Evolutionary conservation across 2,329 filamentous ascomycete species (phyloP).

Genomic region (Mycosphaerella sp.): DNA sequence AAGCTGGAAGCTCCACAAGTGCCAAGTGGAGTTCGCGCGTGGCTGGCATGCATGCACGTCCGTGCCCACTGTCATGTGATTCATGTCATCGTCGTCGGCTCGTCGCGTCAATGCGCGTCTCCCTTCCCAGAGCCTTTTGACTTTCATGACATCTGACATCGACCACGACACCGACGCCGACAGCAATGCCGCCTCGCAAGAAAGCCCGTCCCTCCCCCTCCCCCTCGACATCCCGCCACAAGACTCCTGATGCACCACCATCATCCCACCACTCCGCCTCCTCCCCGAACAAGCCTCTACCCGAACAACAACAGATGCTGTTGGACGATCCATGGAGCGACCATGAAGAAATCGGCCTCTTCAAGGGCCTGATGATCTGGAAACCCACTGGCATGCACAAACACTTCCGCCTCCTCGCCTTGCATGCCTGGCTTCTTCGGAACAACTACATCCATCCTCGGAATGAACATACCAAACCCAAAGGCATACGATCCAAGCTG

Average conservation of each 20-base stretch:
- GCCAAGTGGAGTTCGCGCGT: no score
- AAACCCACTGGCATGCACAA: slow-evolving; percentile 98
- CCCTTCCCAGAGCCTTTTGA: no score
- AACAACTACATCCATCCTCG: slow-evolving; percentile 34
- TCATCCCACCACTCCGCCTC: slow-evolving; percentile 25
- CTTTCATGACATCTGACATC: no score
- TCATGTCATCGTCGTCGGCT: no score
- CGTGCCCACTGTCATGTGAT: no score
- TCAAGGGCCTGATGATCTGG: slow-evolving; percentile 88
- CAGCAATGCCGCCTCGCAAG: slow-evolving; percentile 63
- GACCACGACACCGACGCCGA: neutral
- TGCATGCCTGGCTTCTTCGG: slow-evolving; percentile 40
- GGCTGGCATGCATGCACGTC: no score
- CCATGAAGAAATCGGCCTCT: slow-evolving; percentile 85
- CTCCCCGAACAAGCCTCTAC: slow-evolving; percentile 18
- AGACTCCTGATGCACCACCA: slow-evolving; percentile 29
- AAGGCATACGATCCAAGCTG: slow-evolving; percentile 88
- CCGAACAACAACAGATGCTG: neutral
- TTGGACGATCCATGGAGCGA: slow-evolving; percentile 79
- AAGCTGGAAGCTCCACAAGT: no score
- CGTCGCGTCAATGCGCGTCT: neutral
- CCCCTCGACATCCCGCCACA: slow-evolving; percentile 39
- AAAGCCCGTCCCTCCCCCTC: slow-evolving; percentile 53
- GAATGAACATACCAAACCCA: slow-evolving; percentile 69
- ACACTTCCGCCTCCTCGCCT: slow-evolving; percentile 85